These are phyloP conservation scores for Tetrapisispora arboricola DNA, from an alignment of 805 yeast species.

Conservation along the genomic window DNA sequence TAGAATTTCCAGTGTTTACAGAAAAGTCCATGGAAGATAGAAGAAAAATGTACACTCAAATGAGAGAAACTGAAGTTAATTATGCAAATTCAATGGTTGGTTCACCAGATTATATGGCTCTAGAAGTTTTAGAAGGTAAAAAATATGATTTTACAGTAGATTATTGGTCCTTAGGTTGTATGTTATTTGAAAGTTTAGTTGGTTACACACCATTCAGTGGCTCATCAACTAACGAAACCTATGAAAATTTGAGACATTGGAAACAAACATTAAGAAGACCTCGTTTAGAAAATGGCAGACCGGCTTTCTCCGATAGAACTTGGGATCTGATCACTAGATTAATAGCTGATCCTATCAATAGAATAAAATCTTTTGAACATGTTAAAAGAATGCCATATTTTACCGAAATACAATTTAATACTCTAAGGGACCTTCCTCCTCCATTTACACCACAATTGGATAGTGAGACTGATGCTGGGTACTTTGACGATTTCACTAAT, in stretches of 20 bases:
- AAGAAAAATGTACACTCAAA: constrained; percentile 72
- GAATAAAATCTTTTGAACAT: constrained; percentile 73
- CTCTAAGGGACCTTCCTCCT: constrained; percentile 61
- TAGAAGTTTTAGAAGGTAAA: constrained; percentile 91
- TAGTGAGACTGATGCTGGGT: constrained; percentile 96
- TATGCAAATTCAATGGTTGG: constrained; percentile 96
- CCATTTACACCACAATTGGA: constrained; percentile 97
- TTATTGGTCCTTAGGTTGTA: constrained; percentile 98
- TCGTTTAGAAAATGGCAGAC: constrained; percentile 80
- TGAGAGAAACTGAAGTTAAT: constrained; percentile 64
- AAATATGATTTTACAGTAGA: constrained; percentile 93
- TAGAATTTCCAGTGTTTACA: constrained; percentile 50
- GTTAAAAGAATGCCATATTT: constrained; percentile 74
- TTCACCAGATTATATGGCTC: constrained; percentile 97
- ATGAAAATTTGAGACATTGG: constrained; percentile 89
- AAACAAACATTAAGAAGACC: constrained; percentile 81
- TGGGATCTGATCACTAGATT: constrained; percentile 79
- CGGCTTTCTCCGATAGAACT: constrained; percentile 89
- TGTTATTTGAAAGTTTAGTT: constrained; percentile 88
- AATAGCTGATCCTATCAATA: constrained; percentile 66
- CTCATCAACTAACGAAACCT: constrained; percentile 85
- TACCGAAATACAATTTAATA: constrained; percentile 70
- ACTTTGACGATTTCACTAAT: constrained; percentile 93
- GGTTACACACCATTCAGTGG: constrained; percentile 98
- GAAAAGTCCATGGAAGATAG: constrained; percentile 78